Evolutionary conservation across 441 rosid species (phyloP).

Genomic region (Viola pubescens): DNA sequence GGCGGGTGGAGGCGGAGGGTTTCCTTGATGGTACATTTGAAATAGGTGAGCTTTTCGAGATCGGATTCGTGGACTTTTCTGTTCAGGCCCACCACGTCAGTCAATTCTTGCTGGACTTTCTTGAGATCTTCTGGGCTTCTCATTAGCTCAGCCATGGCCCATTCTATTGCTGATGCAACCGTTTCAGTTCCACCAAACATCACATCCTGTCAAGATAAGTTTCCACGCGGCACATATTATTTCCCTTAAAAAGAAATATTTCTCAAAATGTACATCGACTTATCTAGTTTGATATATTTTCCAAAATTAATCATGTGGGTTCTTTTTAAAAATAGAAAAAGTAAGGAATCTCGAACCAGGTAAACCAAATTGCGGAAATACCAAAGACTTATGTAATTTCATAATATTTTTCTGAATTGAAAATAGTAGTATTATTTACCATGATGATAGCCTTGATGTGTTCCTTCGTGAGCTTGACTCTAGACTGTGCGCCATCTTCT

Average conservation of each 20-base stretch:
- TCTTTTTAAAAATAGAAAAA: too few species aligned
- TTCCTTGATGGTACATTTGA: slow-evolving; percentile 59
- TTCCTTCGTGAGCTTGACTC: slow-evolving; percentile 57
- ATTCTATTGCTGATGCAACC: slow-evolving; percentile 84
- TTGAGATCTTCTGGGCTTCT: slow-evolving; percentile 54
- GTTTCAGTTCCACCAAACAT: slow-evolving; percentile 97
- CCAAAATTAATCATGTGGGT: too few species aligned
- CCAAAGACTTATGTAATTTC: too few species aligned
- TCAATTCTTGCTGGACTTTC: slow-evolving; percentile 61
- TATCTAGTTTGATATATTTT: too few species aligned
- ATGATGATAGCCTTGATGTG: slow-evolving; percentile 83
- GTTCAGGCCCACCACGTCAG: slow-evolving; percentile 62
- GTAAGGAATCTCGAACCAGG: too few species aligned
- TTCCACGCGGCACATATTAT: too few species aligned
- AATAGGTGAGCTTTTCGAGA: slow-evolving; percentile 50
- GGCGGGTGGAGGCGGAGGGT: slow-evolving; percentile 86
- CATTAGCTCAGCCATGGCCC: slow-evolving; percentile 73
- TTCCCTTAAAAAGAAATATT: too few species aligned
- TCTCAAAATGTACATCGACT: too few species aligned
- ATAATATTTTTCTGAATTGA: neutral
- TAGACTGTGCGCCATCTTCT: slow-evolving; percentile 34
- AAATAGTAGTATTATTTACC: slow-evolving; percentile 27
- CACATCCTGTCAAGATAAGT: slow-evolving; percentile 43
- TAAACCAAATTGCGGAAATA: too few species aligned
- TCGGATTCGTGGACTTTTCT: slow-evolving; percentile 63